Base-by-base conservation (phyloP, 257 asterid species). In the Jaltomata sinuosa region DNA sequence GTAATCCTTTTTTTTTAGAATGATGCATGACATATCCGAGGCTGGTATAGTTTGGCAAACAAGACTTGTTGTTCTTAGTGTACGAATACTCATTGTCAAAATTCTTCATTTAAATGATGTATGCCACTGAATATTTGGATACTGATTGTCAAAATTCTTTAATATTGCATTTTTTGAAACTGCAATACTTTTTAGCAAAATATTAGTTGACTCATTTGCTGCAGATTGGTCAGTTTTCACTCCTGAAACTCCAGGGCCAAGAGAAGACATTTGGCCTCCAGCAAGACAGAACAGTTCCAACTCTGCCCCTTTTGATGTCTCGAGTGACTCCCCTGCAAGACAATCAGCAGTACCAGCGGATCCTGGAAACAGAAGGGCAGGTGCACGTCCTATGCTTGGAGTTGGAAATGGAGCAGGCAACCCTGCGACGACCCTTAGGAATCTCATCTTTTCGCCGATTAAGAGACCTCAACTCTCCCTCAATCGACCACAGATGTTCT, bases 181-280 rank as follows among this genome's bases (percentile, higher is more conserved):
- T 34, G 79, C 47, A 69, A 34, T 34, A 42, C 50, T 15, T 69
- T 47, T 18, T 77, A 45, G 40, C 61, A 45, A 92, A 90, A 90
- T 88, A 72, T 91, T 85, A 88, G 94, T 92, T 85, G 84, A 90
- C 91, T 91, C 89, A 93, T 88, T 89, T 87, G 83, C 87, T 47
- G 92, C 98, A 95, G 98, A 92, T 90, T 92, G 97, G 94, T 87
- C 91, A 95, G 98, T n/a, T n/a, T n/a, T n/a, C n/a, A n/a, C n/a
- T n/a, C n/a, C n/a, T n/a, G n/a, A n/a, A n/a, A n/a, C n/a, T 91
- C 99, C 98, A 94, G 99, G 99, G 87, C 96, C 95, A 65, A 89
- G 93, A 91, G 97, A 94, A 47, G 97, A 94, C 85, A 85, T 92
- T 85, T 95, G 99, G 99, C 87, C 85, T 27, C 86, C 94, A 82